Base-by-base conservation (phyloP, 805 yeast species). In the Sugiyamaella marilandica region DNA sequence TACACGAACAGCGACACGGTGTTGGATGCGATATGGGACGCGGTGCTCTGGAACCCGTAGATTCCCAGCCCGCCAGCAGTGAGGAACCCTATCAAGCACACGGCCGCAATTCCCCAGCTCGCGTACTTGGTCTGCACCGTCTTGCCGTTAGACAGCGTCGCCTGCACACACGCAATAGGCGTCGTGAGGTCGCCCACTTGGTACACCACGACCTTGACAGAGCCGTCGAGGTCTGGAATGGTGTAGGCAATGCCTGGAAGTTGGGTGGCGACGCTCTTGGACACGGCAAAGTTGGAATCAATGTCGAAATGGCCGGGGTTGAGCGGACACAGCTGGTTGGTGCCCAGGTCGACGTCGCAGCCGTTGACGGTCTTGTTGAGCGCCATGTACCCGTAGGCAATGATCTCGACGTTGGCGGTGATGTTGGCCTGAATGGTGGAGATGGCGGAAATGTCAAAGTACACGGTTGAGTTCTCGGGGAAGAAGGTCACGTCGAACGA, bases 1-100 rank as follows among this genome's bases (percentile, higher is more conserved):
- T 94, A 94, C 51, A 90, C 82, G 70, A 94, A 94, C 56, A 94
- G 74, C 1, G 97, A 87, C 65, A 92, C 84, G 14, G 96, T 85
- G 72, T 94, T 94, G 16, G 97, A 86, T n/a, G 97, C 96, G 65
- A 94, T 90, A 67, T 94, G 98, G 2, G 97, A 91, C 2, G 99
- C 96, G 1, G 97, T 92, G 55, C 84, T 82, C 16, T 94, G 83
- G 67, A 91, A 94, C 10, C 98, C 97, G 59, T 85, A 76, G 39
- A 90, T 82, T 0, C 96, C 87, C 34, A 89, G 82, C 52, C 89
- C 78, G 21, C 96, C 96, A 1, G 97, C 87, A 2, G 95, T 85
- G 45, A 90, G 67, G 47, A 94, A 79, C 55, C 98, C 98, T 44
- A 88, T 67, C 47, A 96, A 95, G 2, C 97, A 81, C 41, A 94